Evolutionary conservation across 225 moss, liverwort and hornwort species (phyloP).

Genomic region (Neckera pumila): DNA sequence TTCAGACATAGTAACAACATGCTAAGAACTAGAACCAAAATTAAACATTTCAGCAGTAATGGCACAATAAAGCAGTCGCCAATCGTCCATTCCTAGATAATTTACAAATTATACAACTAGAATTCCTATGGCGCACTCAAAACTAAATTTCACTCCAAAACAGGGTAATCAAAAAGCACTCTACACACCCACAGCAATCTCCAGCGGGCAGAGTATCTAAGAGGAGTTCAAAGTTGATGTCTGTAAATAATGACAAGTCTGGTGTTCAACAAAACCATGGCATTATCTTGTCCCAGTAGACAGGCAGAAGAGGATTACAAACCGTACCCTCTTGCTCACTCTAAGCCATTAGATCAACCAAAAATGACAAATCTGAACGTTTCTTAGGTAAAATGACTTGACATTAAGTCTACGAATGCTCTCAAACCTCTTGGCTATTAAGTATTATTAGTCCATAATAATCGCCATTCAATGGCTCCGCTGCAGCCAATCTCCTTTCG

Average conservation of each 20-base stretch:
- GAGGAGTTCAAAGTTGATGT: background rate
- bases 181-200: background rate
- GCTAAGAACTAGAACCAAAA: background rate
- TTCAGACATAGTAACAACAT: background rate
- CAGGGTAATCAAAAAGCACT: background rate
- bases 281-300: background rate
- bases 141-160: background rate
- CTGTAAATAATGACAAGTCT: background rate
- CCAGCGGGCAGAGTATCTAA: background rate
- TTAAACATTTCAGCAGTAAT: background rate
- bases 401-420: background rate
- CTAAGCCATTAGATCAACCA: background rate
- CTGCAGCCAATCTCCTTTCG: slow-evolving; percentile 73
- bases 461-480: background rate
- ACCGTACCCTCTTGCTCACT: background rate
- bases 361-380: background rate
- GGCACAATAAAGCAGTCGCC: background rate
- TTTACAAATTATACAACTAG: background rate
- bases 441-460: background rate
- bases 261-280: background rate
- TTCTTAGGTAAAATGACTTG: background rate
- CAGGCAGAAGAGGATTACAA: background rate
- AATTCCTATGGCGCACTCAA: background rate
- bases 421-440: background rate
- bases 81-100: background rate